These are phyloP conservation scores for Nannizziopsis barbatae DNA, from an alignment of 2,329 filamentous ascomycete genomes.

Conservation along the genomic window DNA sequence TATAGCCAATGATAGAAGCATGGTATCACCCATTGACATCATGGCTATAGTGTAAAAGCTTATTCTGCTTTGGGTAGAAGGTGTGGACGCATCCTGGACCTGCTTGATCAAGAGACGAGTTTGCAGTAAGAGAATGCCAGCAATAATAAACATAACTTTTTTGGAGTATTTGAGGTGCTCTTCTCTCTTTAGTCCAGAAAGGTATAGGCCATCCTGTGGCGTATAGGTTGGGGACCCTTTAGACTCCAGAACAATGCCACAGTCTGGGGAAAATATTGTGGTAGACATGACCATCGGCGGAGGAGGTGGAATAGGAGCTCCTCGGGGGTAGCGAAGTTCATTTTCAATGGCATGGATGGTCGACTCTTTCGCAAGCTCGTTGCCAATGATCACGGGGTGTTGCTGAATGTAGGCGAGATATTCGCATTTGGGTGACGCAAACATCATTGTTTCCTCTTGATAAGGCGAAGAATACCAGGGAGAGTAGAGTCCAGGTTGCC, in stretches of 20 bases:
- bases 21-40: constrained; percentile 51
- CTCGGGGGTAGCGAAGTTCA: constrained; percentile 50
- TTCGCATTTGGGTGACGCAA: constrained; percentile 67
- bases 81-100: constrained; percentile 54
- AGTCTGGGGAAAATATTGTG: constrained; percentile 54
- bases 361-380: constrained; percentile 22
- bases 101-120: constrained; percentile 49
- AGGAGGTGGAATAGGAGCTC: constrained; percentile 42
- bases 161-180: constrained; percentile 43
- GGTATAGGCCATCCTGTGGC: constrained; percentile 42
- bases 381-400: constrained; percentile 30
- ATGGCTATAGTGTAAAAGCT: constrained; percentile 54
- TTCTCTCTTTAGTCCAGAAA: constrained; percentile 48
- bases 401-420: constrained; percentile 74
- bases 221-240: constrained; percentile 47
- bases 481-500: constrained; percentile 46
- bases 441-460: constrained; percentile 37
- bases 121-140: constrained; percentile 41
- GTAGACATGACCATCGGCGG: constrained; percentile 49
- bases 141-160: constrained; percentile 44
- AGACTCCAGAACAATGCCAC: constrained; percentile 53
- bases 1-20: constrained; percentile 46
- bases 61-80: constrained; percentile 52
- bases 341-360: constrained; percentile 45
- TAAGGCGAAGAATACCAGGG: constrained; percentile 67